Evolutionary conservation across 2,329 filamentous ascomycete genomes (phyloP).

Genomic region (Diatrype stigma): DNA sequence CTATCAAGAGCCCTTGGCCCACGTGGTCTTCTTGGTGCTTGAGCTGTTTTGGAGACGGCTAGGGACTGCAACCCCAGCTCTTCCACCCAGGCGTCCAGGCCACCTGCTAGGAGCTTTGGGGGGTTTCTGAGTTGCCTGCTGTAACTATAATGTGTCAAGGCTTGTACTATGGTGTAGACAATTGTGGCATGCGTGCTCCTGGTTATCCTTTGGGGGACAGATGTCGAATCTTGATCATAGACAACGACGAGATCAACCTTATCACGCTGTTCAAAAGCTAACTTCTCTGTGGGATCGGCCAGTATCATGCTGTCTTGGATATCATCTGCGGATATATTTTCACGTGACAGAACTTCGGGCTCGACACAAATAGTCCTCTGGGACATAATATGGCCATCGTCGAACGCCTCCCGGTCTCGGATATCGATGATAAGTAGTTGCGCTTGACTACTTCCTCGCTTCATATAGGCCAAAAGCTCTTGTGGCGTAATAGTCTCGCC

Average conservation of each 20-base stretch:
- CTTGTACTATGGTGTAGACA: conserved; percentile 71
- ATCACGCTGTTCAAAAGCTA: conserved; percentile 66
- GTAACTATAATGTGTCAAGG: conserved; percentile 79
- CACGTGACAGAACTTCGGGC: conserved; percentile 65
- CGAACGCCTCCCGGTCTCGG: conserved; percentile 72
- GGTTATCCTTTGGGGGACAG: conserved; percentile 37
- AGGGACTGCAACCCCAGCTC: conserved; percentile 69
- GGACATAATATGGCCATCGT: conserved; percentile 83
- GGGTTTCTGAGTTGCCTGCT: conserved; percentile 67
- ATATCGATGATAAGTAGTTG: conserved; percentile 82
- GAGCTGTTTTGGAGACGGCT: conserved; percentile 33
- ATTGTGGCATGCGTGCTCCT: conserved; percentile 42
- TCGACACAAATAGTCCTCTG: conserved; percentile 87
- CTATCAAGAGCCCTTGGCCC: conserved; percentile 21
- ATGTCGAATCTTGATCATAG: conserved; percentile 69
- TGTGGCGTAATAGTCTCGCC: conserved; percentile 60
- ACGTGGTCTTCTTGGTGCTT: conserved; percentile 7
- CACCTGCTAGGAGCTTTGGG: conserved; percentile 77
- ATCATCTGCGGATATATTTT: conserved; percentile 59
- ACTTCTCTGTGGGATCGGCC: conserved; percentile 69
- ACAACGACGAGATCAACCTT: conserved; percentile 85
- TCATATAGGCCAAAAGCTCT: conserved; percentile 67
- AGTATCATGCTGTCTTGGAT: conserved; percentile 66
- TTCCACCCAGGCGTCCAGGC: conserved; percentile 81
- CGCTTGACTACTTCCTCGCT: conserved; percentile 46